A percentile compares a stretch with the other conserved stretches of the same genome.
Conservation (phyloP, 768 basidiomycete species). For the Podaxis sp. region DNA sequence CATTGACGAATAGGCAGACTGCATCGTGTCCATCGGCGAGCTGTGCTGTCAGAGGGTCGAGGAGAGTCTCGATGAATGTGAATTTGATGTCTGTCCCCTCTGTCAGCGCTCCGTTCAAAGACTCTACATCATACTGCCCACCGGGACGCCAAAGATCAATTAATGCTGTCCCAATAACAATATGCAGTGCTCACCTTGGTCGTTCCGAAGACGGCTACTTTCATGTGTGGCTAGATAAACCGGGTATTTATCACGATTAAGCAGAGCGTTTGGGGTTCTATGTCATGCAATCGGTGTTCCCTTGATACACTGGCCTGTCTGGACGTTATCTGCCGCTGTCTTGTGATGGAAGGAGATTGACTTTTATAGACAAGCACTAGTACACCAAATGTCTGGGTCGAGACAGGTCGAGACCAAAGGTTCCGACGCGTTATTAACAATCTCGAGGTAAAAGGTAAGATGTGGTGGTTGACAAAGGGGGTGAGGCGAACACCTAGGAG, state of each 20-base stretch:
- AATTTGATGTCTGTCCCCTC: conserved; percentile 30
- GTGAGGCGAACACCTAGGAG: no score
- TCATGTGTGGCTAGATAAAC: conserved; percentile 26
- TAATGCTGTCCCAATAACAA: neutral
- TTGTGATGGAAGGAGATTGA: neutral
- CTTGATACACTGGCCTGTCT: neutral
- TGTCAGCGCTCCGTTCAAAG: conserved; percentile 28
- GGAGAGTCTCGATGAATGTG: conserved; percentile 37
- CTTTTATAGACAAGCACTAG: neutral
- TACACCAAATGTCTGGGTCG: neutral
- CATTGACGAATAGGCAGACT: conserved; percentile 45
- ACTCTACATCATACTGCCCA: conserved; percentile 36
- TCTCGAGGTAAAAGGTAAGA: no score
- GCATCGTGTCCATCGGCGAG: conserved; percentile 39
- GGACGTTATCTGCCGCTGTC: neutral
- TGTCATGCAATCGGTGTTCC: neutral
- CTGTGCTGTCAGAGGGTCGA: conserved; percentile 34
- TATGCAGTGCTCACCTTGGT: conserved; percentile 26
- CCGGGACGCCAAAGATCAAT: neutral
- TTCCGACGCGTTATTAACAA: neutral
- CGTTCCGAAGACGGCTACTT: conserved; percentile 42
- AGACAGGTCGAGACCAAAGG: neutral
- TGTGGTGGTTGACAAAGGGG: no score
- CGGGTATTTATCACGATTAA: neutral
- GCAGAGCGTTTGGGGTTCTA: neutral